Conservation (phyloP, 164 flowering plant species). For the Cinnamomum micranthum region DNA sequence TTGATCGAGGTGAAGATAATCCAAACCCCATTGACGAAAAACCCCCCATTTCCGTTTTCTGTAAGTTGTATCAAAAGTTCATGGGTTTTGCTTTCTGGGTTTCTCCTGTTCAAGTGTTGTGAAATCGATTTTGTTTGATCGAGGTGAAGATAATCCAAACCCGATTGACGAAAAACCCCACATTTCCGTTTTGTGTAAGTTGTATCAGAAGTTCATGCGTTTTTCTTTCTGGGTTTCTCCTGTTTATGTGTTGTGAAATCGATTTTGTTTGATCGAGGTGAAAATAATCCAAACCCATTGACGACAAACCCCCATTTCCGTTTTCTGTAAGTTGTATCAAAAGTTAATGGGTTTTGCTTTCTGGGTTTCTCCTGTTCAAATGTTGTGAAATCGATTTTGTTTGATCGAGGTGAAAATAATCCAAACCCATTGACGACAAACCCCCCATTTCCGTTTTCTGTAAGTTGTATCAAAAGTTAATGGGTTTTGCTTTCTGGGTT, state of each 20-base stretch:
- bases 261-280: constrained; percentile 58
- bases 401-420: constrained; percentile 38
- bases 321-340: not conserved
- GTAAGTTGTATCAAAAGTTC: not conserved
- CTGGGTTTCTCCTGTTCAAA: not conserved
- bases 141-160: constrained; percentile 26
- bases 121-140: constrained; percentile 20
- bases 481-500: not conserved
- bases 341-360: not conserved
- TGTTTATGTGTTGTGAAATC: constrained; percentile 6
- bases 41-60: not conserved
- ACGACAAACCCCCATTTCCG: not conserved
- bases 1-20: constrained; percentile 39
- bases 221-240: not conserved
- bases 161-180: not conserved
- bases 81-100: not conserved
- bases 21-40: not conserved
- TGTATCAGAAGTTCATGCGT: no score
- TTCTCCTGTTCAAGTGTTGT: not conserved
- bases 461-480: not conserved
- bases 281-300: not conserved
- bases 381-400: not conserved
- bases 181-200: not conserved
- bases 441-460: not conserved
- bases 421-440: not conserved